A percentile compares a stretch with the other conserved stretches of the same genome.
These are phyloP conservation scores for Vicia sativa DNA, from an alignment of 306 rosid species.

Conservation along the genomic window DNA sequence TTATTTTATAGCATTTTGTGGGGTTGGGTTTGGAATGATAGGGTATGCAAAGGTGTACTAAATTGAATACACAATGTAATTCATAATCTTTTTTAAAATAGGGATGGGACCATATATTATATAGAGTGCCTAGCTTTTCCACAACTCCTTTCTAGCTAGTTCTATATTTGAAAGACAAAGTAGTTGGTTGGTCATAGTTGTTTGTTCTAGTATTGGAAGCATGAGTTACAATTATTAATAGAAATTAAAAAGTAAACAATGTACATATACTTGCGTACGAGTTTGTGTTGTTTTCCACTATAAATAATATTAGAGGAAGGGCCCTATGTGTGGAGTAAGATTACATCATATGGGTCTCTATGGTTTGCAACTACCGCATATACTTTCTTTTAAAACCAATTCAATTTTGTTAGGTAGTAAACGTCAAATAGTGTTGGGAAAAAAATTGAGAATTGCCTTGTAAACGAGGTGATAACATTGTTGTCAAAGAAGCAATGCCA, in stretches of 20 bases:
- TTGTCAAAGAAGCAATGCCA: not conserved
- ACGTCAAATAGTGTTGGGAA: constrained; percentile 38
- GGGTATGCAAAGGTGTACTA: constrained; percentile 16
- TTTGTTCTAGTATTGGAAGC: constrained; percentile 12
- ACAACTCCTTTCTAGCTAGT: constrained; percentile 11
- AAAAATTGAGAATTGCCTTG: not conserved
- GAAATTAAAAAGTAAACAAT: not conserved
- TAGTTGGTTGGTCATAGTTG: constrained; percentile 24
- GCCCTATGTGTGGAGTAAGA: constrained; percentile 32
- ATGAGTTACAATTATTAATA: not conserved
- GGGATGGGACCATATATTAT: constrained; percentile 35
- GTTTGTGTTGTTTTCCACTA: not conserved
- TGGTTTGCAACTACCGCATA: constrained; percentile 40
- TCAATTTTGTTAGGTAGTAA: constrained; percentile 42
- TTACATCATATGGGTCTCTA: constrained; percentile 52
- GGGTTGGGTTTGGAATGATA: not conserved
- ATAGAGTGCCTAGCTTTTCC: constrained; percentile 30
- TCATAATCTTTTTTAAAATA: constrained; percentile 29
- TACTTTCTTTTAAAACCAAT: constrained; percentile 55
- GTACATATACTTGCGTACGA: not conserved
- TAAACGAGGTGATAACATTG: constrained; percentile 6
- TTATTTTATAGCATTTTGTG: not conserved
- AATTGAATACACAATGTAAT: constrained; percentile 51
- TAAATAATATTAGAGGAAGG: constrained; percentile 17
- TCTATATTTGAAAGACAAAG: constrained; percentile 35